Percentiles rank a stretch among this genome's conserved stretches.
phyloP scores from a whole-genome alignment of 768 basidiomycete genomes.

The Phlebiopsis flavidoalba region DNA sequence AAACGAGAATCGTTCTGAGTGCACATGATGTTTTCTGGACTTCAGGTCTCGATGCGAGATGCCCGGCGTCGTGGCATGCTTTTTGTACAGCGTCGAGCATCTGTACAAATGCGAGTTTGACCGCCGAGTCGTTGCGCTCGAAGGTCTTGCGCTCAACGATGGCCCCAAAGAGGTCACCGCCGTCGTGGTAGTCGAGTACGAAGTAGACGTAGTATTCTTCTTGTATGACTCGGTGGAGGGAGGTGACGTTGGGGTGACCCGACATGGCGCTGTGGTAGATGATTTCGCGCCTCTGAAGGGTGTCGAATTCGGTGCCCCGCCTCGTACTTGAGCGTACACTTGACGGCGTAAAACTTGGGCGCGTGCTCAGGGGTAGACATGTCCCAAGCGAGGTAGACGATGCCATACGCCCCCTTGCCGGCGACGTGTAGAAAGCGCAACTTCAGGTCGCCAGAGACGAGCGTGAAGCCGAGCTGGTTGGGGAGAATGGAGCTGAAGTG shows the following conservation, averaged over 20 bases:
- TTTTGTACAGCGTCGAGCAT: constrained; percentile 47
- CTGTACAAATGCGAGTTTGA: constrained; percentile 45
- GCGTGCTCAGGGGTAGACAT: constrained; percentile 8
- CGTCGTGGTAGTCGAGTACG: constrained; percentile 24
- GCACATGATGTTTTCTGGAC: constrained; percentile 49
- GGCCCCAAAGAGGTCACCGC: constrained; percentile 44
- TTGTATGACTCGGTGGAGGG: constrained; percentile 20
- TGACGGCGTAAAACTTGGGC: constrained; percentile 21
- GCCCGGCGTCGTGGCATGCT: constrained; percentile 41
- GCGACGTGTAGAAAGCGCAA: constrained; percentile 16
- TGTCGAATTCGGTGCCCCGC: constrained; percentile 13
- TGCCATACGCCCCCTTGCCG: constrained; percentile 24
- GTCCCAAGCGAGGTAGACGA: constrained; percentile 24
- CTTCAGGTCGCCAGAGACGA: constrained; percentile 10
- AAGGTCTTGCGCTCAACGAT: constrained; percentile 34
- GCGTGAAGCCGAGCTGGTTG: constrained; percentile 17
- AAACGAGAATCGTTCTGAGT: constrained; percentile 33
- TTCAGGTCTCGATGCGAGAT: constrained; percentile 56
- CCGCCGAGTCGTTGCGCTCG: constrained; percentile 36
- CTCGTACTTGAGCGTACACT: constrained; percentile 21
- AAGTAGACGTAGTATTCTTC: constrained; percentile 27
- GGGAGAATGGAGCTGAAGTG: constrained; percentile 23
- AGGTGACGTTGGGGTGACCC: constrained; percentile 18
- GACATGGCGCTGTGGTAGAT: constrained; percentile 17
- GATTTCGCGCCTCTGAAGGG: constrained; percentile 21